Conservation (phyloP, 208 protist genomes). For the Acanthamoeba culbertsoni region DNA sequence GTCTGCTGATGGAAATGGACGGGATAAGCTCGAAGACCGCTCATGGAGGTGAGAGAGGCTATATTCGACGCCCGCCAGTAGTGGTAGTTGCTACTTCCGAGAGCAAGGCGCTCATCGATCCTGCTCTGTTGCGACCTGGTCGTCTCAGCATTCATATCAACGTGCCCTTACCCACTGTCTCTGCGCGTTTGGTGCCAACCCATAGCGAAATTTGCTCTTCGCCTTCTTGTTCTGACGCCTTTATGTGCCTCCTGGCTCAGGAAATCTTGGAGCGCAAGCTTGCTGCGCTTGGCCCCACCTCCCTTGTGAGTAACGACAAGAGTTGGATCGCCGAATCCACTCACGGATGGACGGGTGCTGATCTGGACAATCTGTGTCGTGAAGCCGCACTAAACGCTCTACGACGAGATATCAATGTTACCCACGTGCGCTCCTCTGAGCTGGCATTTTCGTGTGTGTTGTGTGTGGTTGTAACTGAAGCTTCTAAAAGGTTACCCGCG, state of each 20-base stretch:
- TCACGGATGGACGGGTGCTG: slow-evolving; percentile 70
- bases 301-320: not conserved
- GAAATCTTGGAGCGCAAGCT: not conserved
- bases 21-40: slow-evolving; percentile 87
- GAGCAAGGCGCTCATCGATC: slow-evolving; percentile 66
- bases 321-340: not conserved
- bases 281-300: not conserved
- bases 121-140: slow-evolving; percentile 72
- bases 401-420: not conserved
- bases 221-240: not conserved
- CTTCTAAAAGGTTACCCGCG: too few species aligned
- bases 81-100: slow-evolving; percentile 34
- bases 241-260: not conserved
- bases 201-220: not conserved
- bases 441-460: not conserved
- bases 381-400: slow-evolving; percentile 74
- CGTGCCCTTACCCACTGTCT: not conserved
- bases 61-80: not conserved
- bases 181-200: not conserved
- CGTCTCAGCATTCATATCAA: slow-evolving; percentile 67
- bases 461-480: too few species aligned
- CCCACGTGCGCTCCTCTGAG: not conserved
- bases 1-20: slow-evolving; percentile 97
- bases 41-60: slow-evolving; percentile 86
- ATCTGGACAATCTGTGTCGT: slow-evolving; percentile 79